Evolutionary conservation across 2,329 filamentous ascomycete genomes (phyloP), one percentile per base, ranked within the genome.

Genomic region (Clonostachys sp.): DNA sequence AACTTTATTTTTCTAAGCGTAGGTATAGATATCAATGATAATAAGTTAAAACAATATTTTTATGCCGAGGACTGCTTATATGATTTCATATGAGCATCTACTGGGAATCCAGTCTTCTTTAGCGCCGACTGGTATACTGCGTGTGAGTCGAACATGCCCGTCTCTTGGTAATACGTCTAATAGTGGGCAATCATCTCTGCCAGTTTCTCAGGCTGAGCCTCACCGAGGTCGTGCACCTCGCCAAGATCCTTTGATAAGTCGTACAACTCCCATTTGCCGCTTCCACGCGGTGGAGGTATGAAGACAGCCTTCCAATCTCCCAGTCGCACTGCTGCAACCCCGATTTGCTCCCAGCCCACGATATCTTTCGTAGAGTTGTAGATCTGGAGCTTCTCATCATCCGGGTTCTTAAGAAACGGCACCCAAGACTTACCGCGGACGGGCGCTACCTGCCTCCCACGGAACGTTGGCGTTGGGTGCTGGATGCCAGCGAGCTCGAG

Each of bases 291-390:
- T 43, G 74, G 74, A 0, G 75, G 77, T 17, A 81, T 77, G 53
- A 73, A 80, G 12, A 80, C 71, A 5, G 77, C 77, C 57, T 82
- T 83, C 70, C 71, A 82, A 48, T 76, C 68, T 4, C 74, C 78
- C 36, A 72, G 73, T 17, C 79, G 74, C 8, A 82, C 67, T 0
- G 80, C 80, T 0, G 52, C 50, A 5, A 73, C 71, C 0, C 77
- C 77, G 51, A 74, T 80, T 0, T 75, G 74, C 46, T 82, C 79
- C 76, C 79, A 83, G 13, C 78, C 79, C 34, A 45, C 47, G 7
- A 78, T 72, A 48, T 75, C 72, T 42, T 78, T 70, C 40, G 70
- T 12, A 17, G 12, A 17, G 16, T 12, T 33, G 34, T 45, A 35
- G 1, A 45, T 33, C 12, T 45, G 44, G 10, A n/a, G 12, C 14